Percentiles rank a stretch among this genome's conserved stretches.
Conservation (phyloP, 306 rosid genomes). For the Parietaria judaica region DNA sequence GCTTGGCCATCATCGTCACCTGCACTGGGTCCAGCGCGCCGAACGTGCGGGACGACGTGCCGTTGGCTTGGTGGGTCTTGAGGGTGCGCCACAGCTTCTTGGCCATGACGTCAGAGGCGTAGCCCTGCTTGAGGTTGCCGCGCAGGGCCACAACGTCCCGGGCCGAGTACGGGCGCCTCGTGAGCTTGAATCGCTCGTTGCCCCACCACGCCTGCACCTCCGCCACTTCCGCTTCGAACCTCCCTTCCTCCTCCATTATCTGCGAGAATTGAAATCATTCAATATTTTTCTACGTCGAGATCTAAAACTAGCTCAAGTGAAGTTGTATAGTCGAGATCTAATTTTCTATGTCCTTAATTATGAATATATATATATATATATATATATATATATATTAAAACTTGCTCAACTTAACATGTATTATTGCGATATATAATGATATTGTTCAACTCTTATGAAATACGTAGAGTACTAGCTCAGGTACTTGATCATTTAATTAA, state of each 20-base stretch:
- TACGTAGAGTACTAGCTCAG: no score
- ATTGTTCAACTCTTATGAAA: no score
- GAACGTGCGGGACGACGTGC: constrained; percentile 84
- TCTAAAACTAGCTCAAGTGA: no score
- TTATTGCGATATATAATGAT: no score
- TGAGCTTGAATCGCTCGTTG: constrained; percentile 71
- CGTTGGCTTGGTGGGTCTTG: constrained; percentile 77
- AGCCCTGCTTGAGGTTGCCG: constrained; percentile 69
- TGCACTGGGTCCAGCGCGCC: constrained; percentile 98
- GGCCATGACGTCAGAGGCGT: constrained; percentile 71
- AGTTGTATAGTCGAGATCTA: background rate
- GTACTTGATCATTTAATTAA: no score
- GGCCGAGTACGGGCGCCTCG: constrained; percentile 63
- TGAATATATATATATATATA: background rate
- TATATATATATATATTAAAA: background rate
- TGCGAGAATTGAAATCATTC: constrained; percentile 23
- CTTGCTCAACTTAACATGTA: no score
- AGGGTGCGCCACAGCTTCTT: constrained; percentile 83
- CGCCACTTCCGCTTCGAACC: constrained; percentile 75
- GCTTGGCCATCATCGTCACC: constrained; percentile 90
- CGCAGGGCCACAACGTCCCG: constrained; percentile 76
- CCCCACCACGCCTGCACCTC: constrained; percentile 96
- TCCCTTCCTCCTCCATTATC: constrained; percentile 90
- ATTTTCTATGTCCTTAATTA: background rate
- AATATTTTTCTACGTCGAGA: no score